phyloP scores from a whole-genome alignment of 2,329 filamentous ascomycete species.

The Fusarium globosum region DNA sequence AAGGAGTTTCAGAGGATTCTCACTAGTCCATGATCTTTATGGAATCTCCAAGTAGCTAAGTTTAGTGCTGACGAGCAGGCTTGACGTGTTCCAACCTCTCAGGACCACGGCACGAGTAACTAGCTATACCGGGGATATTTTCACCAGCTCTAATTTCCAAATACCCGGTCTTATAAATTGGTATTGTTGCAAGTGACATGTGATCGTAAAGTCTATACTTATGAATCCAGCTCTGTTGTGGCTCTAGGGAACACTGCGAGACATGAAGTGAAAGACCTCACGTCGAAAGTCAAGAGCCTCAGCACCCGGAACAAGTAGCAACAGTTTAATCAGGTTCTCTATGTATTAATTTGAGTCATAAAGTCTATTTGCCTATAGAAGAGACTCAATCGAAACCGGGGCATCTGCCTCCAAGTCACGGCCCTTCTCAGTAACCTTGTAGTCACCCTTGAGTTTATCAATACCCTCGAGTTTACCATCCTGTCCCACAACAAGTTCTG shows the following conservation, averaged over 20 bases:
- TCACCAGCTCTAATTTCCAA: background rate
- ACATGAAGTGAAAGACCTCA: background rate
- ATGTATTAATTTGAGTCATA: background rate
- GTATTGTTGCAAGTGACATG: rapidly evolving
- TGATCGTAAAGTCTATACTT: rapidly evolving
- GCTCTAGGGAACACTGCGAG: background rate
- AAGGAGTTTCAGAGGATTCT: background rate
- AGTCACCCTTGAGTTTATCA: constrained; percentile 54
- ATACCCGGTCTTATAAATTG: background rate
- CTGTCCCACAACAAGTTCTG: constrained; percentile 52
- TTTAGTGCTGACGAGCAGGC: background rate
- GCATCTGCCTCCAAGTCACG: constrained; percentile 44
- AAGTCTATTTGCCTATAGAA: constrained; percentile 12
- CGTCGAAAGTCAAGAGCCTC: too few species aligned
- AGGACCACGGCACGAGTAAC: background rate
- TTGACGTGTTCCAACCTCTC: background rate
- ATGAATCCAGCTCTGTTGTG: too few species aligned
- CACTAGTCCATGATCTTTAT: background rate
- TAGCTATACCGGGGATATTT: background rate
- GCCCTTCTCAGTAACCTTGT: constrained; percentile 40
- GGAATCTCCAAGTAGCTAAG: background rate
- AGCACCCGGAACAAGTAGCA: background rate
- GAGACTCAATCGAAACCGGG: constrained; percentile 41
- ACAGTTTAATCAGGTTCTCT: background rate
- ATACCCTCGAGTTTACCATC: constrained; percentile 55